Evolutionary conservation across 2,329 filamentous ascomycete species (phyloP).

Genomic region (Alternaria novae-zelandiae): DNA sequence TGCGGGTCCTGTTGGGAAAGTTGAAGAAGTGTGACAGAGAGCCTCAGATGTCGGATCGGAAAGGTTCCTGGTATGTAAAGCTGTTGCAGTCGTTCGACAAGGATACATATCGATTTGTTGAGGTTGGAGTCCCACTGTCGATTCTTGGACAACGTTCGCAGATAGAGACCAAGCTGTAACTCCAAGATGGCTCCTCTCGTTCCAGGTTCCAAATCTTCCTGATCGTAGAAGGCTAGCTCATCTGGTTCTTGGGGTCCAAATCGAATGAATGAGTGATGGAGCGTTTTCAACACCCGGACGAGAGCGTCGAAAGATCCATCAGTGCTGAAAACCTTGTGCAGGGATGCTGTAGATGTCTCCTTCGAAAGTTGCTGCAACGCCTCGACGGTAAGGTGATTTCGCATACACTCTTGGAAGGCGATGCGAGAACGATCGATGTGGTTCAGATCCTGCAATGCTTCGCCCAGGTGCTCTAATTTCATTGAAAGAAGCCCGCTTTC

Average conservation of each 20-base stretch:
- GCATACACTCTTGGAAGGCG: slow-evolving; percentile 66
- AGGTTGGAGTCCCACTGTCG: slow-evolving; percentile 39
- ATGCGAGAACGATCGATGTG: slow-evolving; percentile 64
- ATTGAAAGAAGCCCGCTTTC: slow-evolving; percentile 65
- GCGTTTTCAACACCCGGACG: slow-evolving; percentile 64
- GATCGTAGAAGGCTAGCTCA: slow-evolving; percentile 55
- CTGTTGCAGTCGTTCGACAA: slow-evolving; percentile 31
- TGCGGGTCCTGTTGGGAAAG: slow-evolving; percentile 66
- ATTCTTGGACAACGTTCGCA: slow-evolving; percentile 37
- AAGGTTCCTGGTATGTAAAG: slow-evolving; percentile 37
- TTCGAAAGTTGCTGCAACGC: slow-evolving; percentile 62
- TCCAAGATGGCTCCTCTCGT: slow-evolving; percentile 51
- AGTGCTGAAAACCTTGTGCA: slow-evolving; percentile 61
- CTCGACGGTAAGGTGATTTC: slow-evolving; percentile 65
- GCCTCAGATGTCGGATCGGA: slow-evolving; percentile 43
- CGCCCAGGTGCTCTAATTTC: slow-evolving; percentile 72
- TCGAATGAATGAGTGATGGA: slow-evolving; percentile 60
- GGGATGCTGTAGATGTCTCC: slow-evolving; percentile 57
- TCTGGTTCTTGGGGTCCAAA: slow-evolving; percentile 56
- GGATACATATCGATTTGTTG: slow-evolving; percentile 26
- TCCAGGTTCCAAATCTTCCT: slow-evolving; percentile 29
- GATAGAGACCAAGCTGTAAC: slow-evolving; percentile 48
- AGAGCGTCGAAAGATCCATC: slow-evolving; percentile 60
- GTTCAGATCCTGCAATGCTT: slow-evolving; percentile 62
- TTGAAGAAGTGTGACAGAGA: slow-evolving; percentile 34